These are phyloP conservation scores for Malbranchea cinnamomea DNA, from an alignment of 2,329 filamentous ascomycete genomes.

Conservation along the genomic window DNA sequence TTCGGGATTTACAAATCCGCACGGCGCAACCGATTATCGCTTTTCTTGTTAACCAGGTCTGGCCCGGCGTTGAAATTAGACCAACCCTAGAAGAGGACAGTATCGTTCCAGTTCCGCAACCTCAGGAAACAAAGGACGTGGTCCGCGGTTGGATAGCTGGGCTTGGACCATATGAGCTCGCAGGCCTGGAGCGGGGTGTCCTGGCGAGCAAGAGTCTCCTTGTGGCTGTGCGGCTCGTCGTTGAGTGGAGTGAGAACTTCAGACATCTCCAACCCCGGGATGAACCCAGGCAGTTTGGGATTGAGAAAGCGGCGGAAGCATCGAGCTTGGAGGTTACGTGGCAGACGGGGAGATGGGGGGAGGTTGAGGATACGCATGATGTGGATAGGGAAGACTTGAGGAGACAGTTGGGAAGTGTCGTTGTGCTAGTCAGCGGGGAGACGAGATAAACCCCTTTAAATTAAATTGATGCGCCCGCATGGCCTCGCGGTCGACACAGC, in stretches of 20 bases:
- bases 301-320: slow-evolving; percentile 66
- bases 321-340: slow-evolving; percentile 75
- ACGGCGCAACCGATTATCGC: slow-evolving; percentile 55
- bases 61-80: slow-evolving; percentile 66
- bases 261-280: slow-evolving; percentile 32
- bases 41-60: slow-evolving; percentile 57
- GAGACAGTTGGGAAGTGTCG: slow-evolving; percentile 74
- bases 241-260: slow-evolving; percentile 75
- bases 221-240: slow-evolving; percentile 58
- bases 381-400: slow-evolving; percentile 82
- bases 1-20: slow-evolving; percentile 58
- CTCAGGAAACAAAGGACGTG: slow-evolving; percentile 57
- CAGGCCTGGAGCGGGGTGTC: slow-evolving; percentile 68
- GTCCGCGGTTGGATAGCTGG: slow-evolving; percentile 63
- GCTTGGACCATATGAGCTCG: slow-evolving; percentile 65
- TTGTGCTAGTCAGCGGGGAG: slow-evolving; percentile 59
- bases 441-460: slow-evolving; percentile 16
- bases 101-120: slow-evolving; percentile 63
- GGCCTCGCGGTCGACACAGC: too few relatives aligned
- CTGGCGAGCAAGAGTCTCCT: slow-evolving; percentile 79
- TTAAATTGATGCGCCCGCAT: too few relatives aligned
- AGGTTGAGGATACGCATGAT: slow-evolving; percentile 96
- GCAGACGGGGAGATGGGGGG: slow-evolving; percentile 85
- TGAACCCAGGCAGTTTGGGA: slow-evolving; percentile 44
- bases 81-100: slow-evolving; percentile 67